Conservation (phyloP, 1,284 basidiomycete genomes). For the Pterula multifida region DNA sequence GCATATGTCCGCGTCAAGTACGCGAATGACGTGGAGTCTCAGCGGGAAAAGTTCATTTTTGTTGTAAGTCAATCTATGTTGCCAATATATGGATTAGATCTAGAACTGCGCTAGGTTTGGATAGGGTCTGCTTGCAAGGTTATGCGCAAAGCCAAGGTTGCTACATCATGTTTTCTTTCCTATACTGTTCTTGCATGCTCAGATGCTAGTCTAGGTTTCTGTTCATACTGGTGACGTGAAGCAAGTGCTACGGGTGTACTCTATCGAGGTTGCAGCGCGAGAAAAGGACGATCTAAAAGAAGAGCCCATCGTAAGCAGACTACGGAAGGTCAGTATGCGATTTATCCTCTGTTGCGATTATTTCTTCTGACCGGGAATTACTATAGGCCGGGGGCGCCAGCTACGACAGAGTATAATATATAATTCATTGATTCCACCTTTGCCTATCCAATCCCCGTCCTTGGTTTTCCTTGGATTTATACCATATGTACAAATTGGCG, state of each 20-base stretch:
- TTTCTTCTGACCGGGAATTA: too few relatives aligned
- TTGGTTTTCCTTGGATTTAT: too few relatives aligned
- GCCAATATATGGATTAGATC: too few relatives aligned
- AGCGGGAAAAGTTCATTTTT: slow-evolving; percentile 83
- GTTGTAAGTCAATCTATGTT: slow-evolving; percentile 40
- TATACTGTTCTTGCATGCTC: not conserved
- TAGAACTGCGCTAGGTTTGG: slow-evolving; percentile 44
- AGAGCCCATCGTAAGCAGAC: slow-evolving; percentile 58
- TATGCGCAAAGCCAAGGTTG: slow-evolving; percentile 89
- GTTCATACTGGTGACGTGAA: slow-evolving; percentile 85
- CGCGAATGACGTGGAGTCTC: slow-evolving; percentile 78
- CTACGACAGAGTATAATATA: slow-evolving; percentile 60
- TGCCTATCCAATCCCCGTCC: too few relatives aligned
- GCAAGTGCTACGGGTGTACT: slow-evolving; percentile 62
- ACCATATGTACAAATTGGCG: too few relatives aligned
- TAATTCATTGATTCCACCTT: too few relatives aligned
- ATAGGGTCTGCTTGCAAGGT: slow-evolving; percentile 78
- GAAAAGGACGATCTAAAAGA: slow-evolving; percentile 76
- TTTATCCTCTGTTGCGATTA: slow-evolving; percentile 7
- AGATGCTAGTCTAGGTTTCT: slow-evolving; percentile 53
- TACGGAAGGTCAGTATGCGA: slow-evolving; percentile 54
- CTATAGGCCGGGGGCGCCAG: slow-evolving; percentile 70
- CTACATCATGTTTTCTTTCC: too few relatives aligned
- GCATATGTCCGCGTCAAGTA: slow-evolving; percentile 78
- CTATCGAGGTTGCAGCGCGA: slow-evolving; percentile 76